Base-by-base conservation (phyloP, 805 yeast genomes). In the Phaffomyces opuntiae region DNA sequence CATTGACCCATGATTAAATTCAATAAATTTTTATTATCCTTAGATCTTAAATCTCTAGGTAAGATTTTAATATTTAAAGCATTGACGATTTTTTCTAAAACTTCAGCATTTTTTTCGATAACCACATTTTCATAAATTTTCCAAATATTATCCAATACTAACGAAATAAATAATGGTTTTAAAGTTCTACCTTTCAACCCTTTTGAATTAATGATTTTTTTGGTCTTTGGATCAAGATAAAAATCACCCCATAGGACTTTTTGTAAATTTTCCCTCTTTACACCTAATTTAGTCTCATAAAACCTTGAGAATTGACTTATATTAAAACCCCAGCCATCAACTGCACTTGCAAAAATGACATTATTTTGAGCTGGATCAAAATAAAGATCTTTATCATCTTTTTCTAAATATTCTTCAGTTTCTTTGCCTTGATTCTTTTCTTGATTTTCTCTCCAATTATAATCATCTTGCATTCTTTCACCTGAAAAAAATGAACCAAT, bases 291-390 rank as follows among this genome's bases (percentile, higher is more conserved):
- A 41, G 78, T 78, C 66, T 84, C 93, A 61, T 88, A 87, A 32
- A 93, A 80, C 47, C 84, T 81, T 8, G 96, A 86, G 64, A 93
- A 86, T 53, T 93, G 96, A 43, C 87, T 79, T 42, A 93, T 72
- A 38, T 87, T 85, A 64, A 93, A 93, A 1, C 98, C 99, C 98
- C 99, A 93, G 12, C 98, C 98, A 66, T 93, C 99, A 17, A 85
- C 72, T 1, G 99, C 99, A 27, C 81, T 74, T 0, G 96, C 91
- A 69, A 91, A 91, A 0, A 91, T 78, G 6, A 91, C 96, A 59
- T 91, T 91, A 60, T 88, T 88, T 53, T 78, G 75, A 42, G 83
- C 86, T 0, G 99, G 99, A 16, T 87, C 74, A 51, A 91, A 91
- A 61, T 90, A 90, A 25, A 90, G 66, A 55, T 82, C 95, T 33